phyloP scores from a whole-genome alignment of 2,329 filamentous ascomycete species.

The Rhynchosporium agropyri region DNA sequence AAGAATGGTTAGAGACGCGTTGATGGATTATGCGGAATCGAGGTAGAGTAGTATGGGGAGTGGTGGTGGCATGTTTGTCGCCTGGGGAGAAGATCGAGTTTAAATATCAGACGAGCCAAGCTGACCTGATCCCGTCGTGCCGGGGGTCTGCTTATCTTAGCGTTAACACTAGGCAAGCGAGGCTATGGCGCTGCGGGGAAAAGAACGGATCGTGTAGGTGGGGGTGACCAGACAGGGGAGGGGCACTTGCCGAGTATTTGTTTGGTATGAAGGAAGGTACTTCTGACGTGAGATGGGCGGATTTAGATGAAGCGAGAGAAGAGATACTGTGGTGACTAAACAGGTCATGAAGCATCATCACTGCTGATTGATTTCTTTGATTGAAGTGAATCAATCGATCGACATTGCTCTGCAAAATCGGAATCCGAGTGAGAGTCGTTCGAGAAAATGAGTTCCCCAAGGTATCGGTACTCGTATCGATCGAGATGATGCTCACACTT shows the following conservation, averaged over 20 bases:
- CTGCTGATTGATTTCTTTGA: no score
- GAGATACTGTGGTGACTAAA: no score
- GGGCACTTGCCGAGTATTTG: no score
- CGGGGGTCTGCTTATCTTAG: not conserved
- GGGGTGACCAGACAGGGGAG: no score
- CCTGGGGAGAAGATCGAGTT: conserved; percentile 12
- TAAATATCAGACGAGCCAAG: conserved; percentile 22
- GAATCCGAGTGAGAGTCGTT: no score
- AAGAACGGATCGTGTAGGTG: not conserved
- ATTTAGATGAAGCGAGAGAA: no score
- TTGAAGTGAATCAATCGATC: no score
- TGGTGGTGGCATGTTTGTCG: not conserved
- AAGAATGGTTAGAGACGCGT: conserved; percentile 10
- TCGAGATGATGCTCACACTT: conserved; percentile 18
- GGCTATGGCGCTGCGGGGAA: conserved; percentile 26
- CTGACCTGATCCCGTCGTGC: not conserved
- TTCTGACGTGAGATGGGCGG: no score
- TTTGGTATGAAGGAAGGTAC: not conserved
- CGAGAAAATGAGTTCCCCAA: no score
- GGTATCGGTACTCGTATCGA: not conserved
- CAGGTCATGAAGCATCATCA: no score
- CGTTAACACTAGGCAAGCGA: not conserved
- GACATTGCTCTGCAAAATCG: no score
- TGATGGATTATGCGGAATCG: not conserved
- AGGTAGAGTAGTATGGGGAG: conserved; percentile 1